Evolutionary conservation across 2,329 filamentous ascomycete genomes (phyloP).

Genomic region (Neopestalotiopsis rosae): DNA sequence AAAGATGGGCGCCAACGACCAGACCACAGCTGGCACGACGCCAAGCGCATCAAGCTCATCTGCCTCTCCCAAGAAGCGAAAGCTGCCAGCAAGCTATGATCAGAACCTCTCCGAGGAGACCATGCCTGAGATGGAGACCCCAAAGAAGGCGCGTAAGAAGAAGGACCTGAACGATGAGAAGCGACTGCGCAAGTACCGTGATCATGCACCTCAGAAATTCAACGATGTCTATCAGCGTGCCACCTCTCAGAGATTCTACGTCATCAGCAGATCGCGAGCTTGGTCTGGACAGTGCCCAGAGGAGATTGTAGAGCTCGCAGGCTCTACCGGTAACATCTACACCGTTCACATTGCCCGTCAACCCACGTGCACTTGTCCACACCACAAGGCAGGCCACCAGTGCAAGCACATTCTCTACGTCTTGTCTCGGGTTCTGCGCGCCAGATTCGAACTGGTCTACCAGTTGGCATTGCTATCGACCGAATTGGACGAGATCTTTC

Average conservation of each 20-base stretch:
- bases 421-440: conserved; percentile 64
- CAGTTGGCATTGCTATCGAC: conserved; percentile 64
- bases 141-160: conserved; percentile 14
- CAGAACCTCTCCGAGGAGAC: neutral
- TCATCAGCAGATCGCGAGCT: conserved; percentile 45
- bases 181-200: conserved; percentile 17
- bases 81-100: neutral
- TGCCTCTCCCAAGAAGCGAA: neutral
- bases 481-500: conserved; percentile 66
- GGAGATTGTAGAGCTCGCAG: conserved; percentile 64
- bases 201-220: conserved; percentile 8
- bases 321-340: conserved; percentile 71
- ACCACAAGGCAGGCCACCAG: conserved; percentile 57
- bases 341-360: conserved; percentile 56
- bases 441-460: conserved; percentile 60
- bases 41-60: neutral
- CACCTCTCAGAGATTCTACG: conserved; percentile 42
- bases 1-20: neutral
- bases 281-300: conserved; percentile 45
- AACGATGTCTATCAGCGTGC: conserved; percentile 13
- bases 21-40: neutral
- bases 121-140: neutral
- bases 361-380: conserved; percentile 62
- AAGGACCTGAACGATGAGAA: conserved; percentile 20
- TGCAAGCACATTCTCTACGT: conserved; percentile 73